Percentiles rank a stretch among this genome's conserved stretches.
These are phyloP conservation scores for Jacaranda copaia DNA, from an alignment of 257 asterid genomes.

Conservation along the genomic window DNA sequence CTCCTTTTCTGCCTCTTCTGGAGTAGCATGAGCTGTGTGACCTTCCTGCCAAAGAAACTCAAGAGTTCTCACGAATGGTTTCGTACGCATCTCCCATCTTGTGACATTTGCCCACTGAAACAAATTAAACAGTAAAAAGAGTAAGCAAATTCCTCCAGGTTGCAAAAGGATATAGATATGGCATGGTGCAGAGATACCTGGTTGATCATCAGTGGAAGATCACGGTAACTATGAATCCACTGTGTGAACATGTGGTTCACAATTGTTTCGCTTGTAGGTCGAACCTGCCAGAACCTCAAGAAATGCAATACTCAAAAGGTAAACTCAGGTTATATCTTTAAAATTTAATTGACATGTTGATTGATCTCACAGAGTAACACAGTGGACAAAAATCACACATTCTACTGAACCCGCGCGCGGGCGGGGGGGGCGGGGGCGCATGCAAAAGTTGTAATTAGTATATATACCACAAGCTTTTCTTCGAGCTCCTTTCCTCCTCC, in stretches of 20 bases:
- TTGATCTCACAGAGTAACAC: slow-evolving; percentile 21
- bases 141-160: slow-evolving; percentile 11
- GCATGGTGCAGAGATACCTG: slow-evolving; percentile 60
- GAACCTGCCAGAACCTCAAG: slow-evolving; percentile 98
- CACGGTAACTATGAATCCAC: slow-evolving; percentile 99
- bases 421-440: neutral
- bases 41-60: slow-evolving; percentile 99
- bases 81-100: slow-evolving; percentile 99
- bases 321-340: slow-evolving; percentile 51
- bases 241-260: slow-evolving; percentile 99
- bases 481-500: slow-evolving; percentile 99
- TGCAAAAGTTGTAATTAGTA: slow-evolving; percentile 25
- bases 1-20: slow-evolving; percentile 96
- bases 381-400: slow-evolving; percentile 18
- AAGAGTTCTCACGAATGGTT: slow-evolving; percentile 93
- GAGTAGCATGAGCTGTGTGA: slow-evolving; percentile 96
- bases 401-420: neutral
- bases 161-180: slow-evolving; percentile 23
- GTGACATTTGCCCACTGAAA: slow-evolving; percentile 98
- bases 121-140: slow-evolving; percentile 27
- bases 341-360: slow-evolving; percentile 30
- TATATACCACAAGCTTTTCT: slow-evolving; percentile 97
- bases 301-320: slow-evolving; percentile 68
- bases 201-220: slow-evolving; percentile 97
- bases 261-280: slow-evolving; percentile 99